These are phyloP conservation scores for Pyrus bretschneideri DNA, from an alignment of 306 rosid species.

Conservation along the genomic window DNA sequence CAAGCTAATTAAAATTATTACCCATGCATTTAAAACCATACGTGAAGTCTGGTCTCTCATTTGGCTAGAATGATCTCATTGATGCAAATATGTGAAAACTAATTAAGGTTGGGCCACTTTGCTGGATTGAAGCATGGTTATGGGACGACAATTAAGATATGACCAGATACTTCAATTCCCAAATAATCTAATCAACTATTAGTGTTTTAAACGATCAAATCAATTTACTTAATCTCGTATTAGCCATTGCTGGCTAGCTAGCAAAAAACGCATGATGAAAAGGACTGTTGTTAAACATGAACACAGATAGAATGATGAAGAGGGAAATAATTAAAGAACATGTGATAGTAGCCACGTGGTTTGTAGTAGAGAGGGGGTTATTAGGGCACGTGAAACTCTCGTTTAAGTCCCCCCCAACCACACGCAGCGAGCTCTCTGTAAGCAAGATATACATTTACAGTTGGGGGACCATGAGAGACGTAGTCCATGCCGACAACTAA, in stretches of 20 bases:
- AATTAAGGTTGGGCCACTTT: background rate
- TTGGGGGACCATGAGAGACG: slow-evolving; percentile 38
- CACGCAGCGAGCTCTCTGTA: slow-evolving; percentile 14
- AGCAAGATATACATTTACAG: slow-evolving; percentile 22
- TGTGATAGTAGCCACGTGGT: slow-evolving; percentile 49
- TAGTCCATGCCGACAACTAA: slow-evolving; percentile 53
- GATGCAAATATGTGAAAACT: slow-evolving; percentile 24
- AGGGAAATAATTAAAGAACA: slow-evolving; percentile 4
- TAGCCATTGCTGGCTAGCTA: background rate
- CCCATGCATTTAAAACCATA: slow-evolving; percentile 28
- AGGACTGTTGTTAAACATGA: background rate
- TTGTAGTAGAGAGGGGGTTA: slow-evolving; percentile 52
- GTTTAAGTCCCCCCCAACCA: slow-evolving; percentile 48
- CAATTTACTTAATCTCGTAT: background rate
- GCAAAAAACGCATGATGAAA: background rate
- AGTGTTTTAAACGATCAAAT: background rate
- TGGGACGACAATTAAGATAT: slow-evolving; percentile 36
- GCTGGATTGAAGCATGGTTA: slow-evolving; percentile 27
- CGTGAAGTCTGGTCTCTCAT: slow-evolving; percentile 34
- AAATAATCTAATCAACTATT: background rate
- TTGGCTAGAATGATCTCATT: slow-evolving; percentile 60
- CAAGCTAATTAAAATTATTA: background rate
- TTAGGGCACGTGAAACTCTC: slow-evolving; percentile 72
- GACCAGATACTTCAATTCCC: slow-evolving; percentile 25
- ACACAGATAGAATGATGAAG: slow-evolving; percentile 3